These are phyloP conservation scores for Wallemia mellicola DNA, from an alignment of 1,284 basidiomycete genomes.

Conservation along the genomic window DNA sequence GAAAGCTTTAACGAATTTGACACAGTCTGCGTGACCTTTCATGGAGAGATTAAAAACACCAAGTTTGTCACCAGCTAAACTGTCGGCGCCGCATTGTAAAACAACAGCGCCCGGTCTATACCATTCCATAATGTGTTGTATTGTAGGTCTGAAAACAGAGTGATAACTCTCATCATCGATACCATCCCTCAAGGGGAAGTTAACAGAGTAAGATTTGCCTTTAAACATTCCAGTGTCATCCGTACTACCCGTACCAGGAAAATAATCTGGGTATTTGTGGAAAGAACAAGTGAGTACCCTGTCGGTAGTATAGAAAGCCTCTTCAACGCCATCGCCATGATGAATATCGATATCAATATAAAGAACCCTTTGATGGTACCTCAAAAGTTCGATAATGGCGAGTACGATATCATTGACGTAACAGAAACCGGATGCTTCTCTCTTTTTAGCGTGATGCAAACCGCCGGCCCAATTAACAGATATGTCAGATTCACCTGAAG, in stretches of 20 bases:
- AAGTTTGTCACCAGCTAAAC: slow-evolving; percentile 75
- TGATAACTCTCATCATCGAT: slow-evolving; percentile 46
- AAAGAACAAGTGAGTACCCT: slow-evolving; percentile 88
- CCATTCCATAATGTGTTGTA: slow-evolving; percentile 63
- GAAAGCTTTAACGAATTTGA: slow-evolving; percentile 54
- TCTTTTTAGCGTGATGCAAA: slow-evolving; percentile 89
- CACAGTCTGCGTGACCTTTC: slow-evolving; percentile 64
- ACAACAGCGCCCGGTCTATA: slow-evolving; percentile 69
- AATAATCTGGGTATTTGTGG: slow-evolving; percentile 82
- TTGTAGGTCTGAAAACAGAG: slow-evolving; percentile 65
- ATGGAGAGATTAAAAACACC: slow-evolving; percentile 91
- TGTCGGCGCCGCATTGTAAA: slow-evolving; percentile 87
- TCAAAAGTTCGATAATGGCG: slow-evolving; percentile 56
- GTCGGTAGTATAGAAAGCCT: slow-evolving; percentile 93
- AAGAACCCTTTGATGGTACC: slow-evolving; percentile 52
- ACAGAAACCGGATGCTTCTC: slow-evolving; percentile 85
- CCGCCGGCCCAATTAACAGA: slow-evolving; percentile 96
- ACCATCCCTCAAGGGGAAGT: slow-evolving; percentile 79
- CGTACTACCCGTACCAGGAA: slow-evolving; percentile 72
- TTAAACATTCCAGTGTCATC: slow-evolving; percentile 58
- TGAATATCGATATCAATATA: slow-evolving; percentile 98
- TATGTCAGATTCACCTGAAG: slow-evolving; percentile 58
- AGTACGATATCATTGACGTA: slow-evolving; percentile 93
- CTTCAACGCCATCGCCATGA: slow-evolving; percentile 94
- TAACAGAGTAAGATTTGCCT: slow-evolving; percentile 71